Conservation (phyloP, 2,329 filamentous ascomycete genomes). For the Fusarium beomiforme region DNA sequence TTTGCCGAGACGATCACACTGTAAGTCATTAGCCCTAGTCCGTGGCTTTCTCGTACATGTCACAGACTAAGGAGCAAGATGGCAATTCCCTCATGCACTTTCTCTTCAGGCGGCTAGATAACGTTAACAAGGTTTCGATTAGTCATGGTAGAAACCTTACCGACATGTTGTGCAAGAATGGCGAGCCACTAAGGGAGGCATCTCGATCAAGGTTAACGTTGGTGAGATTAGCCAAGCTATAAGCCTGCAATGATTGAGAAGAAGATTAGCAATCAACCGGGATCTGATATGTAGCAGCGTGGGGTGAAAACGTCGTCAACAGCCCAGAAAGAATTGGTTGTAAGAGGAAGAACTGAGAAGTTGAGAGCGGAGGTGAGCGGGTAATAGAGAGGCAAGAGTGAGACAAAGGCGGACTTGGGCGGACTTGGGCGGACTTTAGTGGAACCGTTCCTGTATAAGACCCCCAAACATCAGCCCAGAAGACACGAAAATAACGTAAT, state of each 20-base stretch:
- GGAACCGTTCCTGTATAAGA: neutral
- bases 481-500: neutral
- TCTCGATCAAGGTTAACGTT: neutral
- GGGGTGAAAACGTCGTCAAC: neutral
- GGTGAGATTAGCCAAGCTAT: too few relatives aligned
- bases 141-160: neutral
- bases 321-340: neutral
- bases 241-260: neutral
- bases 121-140: neutral
- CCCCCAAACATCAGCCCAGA: neutral
- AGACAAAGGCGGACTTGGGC: neutral
- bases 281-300: neutral
- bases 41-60: neutral
- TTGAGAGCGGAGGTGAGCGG: neutral
- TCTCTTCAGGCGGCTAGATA: conserved; percentile 1
- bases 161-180: conserved; percentile 2
- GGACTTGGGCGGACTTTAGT: conserved; percentile 5
- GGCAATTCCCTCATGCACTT: conserved; percentile 8
- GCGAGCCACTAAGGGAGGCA: neutral
- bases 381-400: neutral
- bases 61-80: neutral
- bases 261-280: neutral
- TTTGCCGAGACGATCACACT: conserved; percentile 2
- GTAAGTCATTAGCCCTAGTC: neutral
- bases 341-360: neutral